These are phyloP conservation scores for Psilocybe cyanescens DNA, from an alignment of 768 basidiomycete species.

Conservation along the genomic window DNA sequence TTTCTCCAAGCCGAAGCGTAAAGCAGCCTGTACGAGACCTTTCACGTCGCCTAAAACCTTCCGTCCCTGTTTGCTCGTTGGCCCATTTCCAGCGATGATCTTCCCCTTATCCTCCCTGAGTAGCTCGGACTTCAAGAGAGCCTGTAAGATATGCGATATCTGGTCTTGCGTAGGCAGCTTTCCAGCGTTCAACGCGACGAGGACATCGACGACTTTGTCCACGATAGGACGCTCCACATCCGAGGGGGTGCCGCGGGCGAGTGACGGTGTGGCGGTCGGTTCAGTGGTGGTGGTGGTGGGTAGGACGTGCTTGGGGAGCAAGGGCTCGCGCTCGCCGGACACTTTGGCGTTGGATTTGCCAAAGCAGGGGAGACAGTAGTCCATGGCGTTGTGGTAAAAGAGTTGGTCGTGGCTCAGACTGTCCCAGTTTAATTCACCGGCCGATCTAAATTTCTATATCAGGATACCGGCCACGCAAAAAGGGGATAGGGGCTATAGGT, in stretches of 20 bases:
- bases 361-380: slow-evolving; percentile 24
- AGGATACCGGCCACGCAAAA: background rate
- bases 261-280: background rate
- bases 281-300: background rate
- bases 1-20: slow-evolving; percentile 40
- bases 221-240: slow-evolving; percentile 14
- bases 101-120: slow-evolving; percentile 19
- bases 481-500: background rate
- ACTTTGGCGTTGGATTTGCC: slow-evolving; percentile 11
- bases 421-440: slow-evolving; percentile 10
- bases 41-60: slow-evolving; percentile 31
- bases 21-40: slow-evolving; percentile 32
- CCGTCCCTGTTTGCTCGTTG: slow-evolving; percentile 31
- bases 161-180: slow-evolving; percentile 46
- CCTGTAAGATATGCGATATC: slow-evolving; percentile 28
- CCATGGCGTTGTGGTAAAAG: slow-evolving; percentile 10
- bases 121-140: slow-evolving; percentile 29
- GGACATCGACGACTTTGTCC: slow-evolving; percentile 37
- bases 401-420: background rate
- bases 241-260: background rate
- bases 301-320: slow-evolving; percentile 16
- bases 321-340: slow-evolving; percentile 21
- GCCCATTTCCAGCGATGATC: slow-evolving; percentile 24
- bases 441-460: slow-evolving; percentile 7
- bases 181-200: slow-evolving; percentile 39